Base-by-base conservation (phyloP, 805 yeast genomes). In the Blastobotrys chiropterorum region DNA sequence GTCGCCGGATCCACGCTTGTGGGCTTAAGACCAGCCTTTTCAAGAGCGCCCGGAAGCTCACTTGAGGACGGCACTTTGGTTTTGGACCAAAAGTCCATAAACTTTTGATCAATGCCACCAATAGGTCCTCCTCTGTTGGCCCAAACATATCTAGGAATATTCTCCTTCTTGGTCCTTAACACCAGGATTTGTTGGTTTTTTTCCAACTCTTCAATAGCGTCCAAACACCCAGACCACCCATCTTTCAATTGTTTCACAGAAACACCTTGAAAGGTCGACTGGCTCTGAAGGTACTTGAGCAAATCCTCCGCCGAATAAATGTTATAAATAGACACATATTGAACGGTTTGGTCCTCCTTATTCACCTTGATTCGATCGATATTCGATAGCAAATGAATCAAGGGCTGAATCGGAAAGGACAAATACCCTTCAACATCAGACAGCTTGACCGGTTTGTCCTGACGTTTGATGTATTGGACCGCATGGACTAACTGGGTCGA, bases 1-100 rank as follows among this genome's bases (percentile, higher is more conserved):
- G 86, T 80, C 42, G 90, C 87, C n/a, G 99, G 98, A 66, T 94
- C 99, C n/a, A 90, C 94, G 63, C 94, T 86, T 0, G 98, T 92
- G 7, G 99, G 99, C 67, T 90, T 94, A 67, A 94, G 77, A n/a
- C 96, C 92, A 54, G 86, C 82, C 54, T 82, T 87, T 53, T 85
- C 78, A 56, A 94, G 75, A 52, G 81, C 80, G 51, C 83, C 81
- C 21, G 95, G 95, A 55, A 94, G 74, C 51, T 85, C 95, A 49
- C 86, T 85, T 26, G 83, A 81, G 30, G 84, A 83, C 2, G 99
- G 99, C 31, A 92, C 76, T 61, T 82, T 82, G 15, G 88, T 84
- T 38, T 72, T 72, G 53, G 77, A 76, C 99, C 99, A 94, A 78
- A 85, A 79, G 43, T 73, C 77, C 42, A 83, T 83, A 67, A 90